These are phyloP conservation scores for Fusarium sp. DNA, from an alignment of 2,329 filamentous ascomycete genomes.

Conservation along the genomic window DNA sequence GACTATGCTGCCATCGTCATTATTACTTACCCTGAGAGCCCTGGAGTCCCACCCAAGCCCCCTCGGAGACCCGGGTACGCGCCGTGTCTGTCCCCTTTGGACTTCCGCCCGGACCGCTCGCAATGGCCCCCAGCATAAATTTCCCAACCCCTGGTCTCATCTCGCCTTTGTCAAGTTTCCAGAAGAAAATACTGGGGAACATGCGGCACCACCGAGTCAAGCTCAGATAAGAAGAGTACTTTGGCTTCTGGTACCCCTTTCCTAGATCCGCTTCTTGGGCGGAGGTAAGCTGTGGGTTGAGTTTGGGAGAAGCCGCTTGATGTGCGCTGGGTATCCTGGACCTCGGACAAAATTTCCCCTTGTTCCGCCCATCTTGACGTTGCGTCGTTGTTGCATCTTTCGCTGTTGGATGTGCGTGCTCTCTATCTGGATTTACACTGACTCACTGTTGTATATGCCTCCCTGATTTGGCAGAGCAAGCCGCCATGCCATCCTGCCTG, in stretches of 20 bases:
- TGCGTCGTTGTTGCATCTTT: slow-evolving; percentile 1
- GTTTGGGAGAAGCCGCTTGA: slow-evolving; percentile 5
- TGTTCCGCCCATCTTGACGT: slow-evolving; percentile 8
- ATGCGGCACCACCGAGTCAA: slow-evolving; percentile 21
- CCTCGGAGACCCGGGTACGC: slow-evolving; percentile 21
- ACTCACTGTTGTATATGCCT: slow-evolving; percentile 7
- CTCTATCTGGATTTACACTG: background rate
- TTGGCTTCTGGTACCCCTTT: slow-evolving; percentile 12
- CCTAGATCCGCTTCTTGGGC: background rate
- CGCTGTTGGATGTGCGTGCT: background rate
- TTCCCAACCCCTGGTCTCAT: slow-evolving; percentile 31
- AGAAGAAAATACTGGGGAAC: slow-evolving; percentile 25
- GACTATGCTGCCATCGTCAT: slow-evolving; percentile 1
- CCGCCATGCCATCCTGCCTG: slow-evolving; percentile 15
- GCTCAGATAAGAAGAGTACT: slow-evolving; percentile 8
- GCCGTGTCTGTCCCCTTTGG: slow-evolving; percentile 14
- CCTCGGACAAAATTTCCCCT: slow-evolving; percentile 14
- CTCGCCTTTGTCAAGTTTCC: slow-evolving; percentile 35
- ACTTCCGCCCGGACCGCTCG: slow-evolving; percentile 12
- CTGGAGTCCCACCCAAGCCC: background rate
- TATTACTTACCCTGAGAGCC: background rate
- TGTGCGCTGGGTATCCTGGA: slow-evolving; percentile 8
- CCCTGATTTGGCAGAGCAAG: slow-evolving; percentile 20
- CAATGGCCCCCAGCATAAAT: slow-evolving; percentile 23
- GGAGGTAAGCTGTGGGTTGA: background rate